Evolutionary conservation across 225 moss, liverwort and hornwort genomes (phyloP).

Genomic region (Pleurozium schreberi): DNA sequence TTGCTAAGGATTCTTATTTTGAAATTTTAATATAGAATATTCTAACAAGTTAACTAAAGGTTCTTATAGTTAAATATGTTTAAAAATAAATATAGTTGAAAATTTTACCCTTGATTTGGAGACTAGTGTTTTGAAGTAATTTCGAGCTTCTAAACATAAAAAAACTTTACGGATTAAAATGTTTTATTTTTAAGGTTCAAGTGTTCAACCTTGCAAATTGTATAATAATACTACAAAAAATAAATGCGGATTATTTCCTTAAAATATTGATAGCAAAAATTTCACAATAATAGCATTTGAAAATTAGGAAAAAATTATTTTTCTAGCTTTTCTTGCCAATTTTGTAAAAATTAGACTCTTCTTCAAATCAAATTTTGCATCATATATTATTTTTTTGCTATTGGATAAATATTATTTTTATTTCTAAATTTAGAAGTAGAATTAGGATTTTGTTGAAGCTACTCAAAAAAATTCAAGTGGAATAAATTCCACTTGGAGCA

Average conservation of each 20-base stretch:
- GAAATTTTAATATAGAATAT: fast-evolving
- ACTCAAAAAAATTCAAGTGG: fast-evolving
- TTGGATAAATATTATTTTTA: too few relatives aligned
- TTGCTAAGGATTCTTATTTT: neutral
- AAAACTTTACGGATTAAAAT: neutral
- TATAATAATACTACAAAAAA: too few relatives aligned
- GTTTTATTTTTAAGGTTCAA: neutral
- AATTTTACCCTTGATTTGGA: neutral
- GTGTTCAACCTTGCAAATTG: neutral
- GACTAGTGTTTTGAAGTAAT: neutral
- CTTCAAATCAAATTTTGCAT: neutral
- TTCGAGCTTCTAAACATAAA: neutral
- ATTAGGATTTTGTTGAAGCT: fast-evolving
- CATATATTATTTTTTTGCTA: neutral
- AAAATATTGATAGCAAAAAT: too few relatives aligned
- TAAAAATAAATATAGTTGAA: neutral
- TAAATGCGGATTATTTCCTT: fast-evolving
- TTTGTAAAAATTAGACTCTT: neutral
- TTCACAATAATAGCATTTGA: neutral
- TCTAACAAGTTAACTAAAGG: neutral
- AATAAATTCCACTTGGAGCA: fast-evolving
- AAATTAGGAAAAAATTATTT: neutral
- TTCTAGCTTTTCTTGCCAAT: fast-evolving
- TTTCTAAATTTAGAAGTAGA: neutral
- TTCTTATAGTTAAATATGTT: neutral